These are phyloP conservation scores for Actinomortierella wolfii DNA, from an alignment of 371 early-diverging fungal species.

Conservation along the genomic window DNA sequence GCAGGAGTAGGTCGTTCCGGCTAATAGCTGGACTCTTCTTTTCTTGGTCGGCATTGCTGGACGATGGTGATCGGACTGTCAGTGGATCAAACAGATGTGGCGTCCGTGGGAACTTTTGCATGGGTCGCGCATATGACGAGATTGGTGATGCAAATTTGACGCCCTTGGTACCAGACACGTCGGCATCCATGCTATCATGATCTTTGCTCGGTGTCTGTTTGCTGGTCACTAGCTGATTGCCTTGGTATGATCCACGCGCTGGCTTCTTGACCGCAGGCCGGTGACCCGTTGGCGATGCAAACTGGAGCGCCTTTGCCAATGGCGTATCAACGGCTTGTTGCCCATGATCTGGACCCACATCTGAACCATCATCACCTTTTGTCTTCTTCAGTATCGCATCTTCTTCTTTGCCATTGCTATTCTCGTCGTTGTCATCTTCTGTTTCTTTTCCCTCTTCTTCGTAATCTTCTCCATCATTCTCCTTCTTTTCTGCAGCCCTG, in stretches of 20 bases:
- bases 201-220: too few relatives aligned
- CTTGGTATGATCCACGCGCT: constrained; percentile 9
- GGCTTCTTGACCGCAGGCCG: constrained; percentile 44
- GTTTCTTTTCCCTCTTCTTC: constrained; percentile 10
- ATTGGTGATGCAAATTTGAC: constrained; percentile 37
- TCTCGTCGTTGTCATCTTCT: not conserved
- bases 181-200: too few relatives aligned
- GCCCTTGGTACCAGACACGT: constrained; percentile 8
- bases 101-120: constrained; percentile 49
- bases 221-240: too few relatives aligned
- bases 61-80: constrained; percentile 15
- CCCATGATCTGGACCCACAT: too few relatives aligned
- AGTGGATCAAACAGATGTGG: constrained; percentile 52
- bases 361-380: too few relatives aligned
- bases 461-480: constrained; percentile 11
- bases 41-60: too few relatives aligned
- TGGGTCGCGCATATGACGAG: constrained; percentile 26
- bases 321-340: not conserved
- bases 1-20: constrained; percentile 50
- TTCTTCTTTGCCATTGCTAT: not conserved
- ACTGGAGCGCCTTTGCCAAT: constrained; percentile 24
- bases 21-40: constrained; percentile 50
- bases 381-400: not conserved
- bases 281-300: constrained; percentile 32
- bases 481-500: constrained; percentile 12